phyloP scores from a whole-genome alignment of 1,139 yeast genomes.

The Pneumocystis murina region DNA sequence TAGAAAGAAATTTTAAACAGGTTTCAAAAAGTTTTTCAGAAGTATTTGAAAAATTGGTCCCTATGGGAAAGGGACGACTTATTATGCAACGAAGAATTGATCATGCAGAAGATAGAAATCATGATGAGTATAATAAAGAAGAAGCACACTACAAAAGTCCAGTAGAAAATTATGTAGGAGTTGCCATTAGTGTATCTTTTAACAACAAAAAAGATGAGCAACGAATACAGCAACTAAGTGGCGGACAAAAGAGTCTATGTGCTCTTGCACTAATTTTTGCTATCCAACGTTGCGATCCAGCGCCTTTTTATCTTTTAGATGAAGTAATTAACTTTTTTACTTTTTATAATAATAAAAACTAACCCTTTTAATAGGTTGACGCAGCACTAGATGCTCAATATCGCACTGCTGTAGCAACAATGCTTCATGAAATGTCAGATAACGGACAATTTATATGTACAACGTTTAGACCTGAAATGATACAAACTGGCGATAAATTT shows the following conservation, averaged over 20 bases:
- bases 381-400: constrained; percentile 90
- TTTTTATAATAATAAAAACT: neutral
- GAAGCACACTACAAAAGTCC: constrained; percentile 17
- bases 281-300: constrained; percentile 88
- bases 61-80: constrained; percentile 64
- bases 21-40: constrained; percentile 61
- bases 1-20: constrained; percentile 58
- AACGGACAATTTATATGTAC: constrained; percentile 88
- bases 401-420: constrained; percentile 69
- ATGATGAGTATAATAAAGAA: constrained; percentile 19
- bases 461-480: constrained; percentile 86
- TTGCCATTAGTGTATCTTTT: constrained; percentile 78
- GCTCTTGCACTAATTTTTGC: constrained; percentile 89
- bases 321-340: neutral
- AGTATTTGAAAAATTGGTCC: constrained; percentile 68
- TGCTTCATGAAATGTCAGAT: constrained; percentile 49
- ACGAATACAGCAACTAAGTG: constrained; percentile 78
- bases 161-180: constrained; percentile 62
- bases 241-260: constrained; percentile 91
- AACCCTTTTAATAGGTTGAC: constrained; percentile 62
- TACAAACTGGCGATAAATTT: constrained; percentile 71
- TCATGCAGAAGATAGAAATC: constrained; percentile 18
- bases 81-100: constrained; percentile 38
- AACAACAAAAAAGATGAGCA: constrained; percentile 76
- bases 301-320: constrained; percentile 73